phyloP scores from a whole-genome alignment of 345 rosid genomes.

The Limnanthes douglasii region DNA sequence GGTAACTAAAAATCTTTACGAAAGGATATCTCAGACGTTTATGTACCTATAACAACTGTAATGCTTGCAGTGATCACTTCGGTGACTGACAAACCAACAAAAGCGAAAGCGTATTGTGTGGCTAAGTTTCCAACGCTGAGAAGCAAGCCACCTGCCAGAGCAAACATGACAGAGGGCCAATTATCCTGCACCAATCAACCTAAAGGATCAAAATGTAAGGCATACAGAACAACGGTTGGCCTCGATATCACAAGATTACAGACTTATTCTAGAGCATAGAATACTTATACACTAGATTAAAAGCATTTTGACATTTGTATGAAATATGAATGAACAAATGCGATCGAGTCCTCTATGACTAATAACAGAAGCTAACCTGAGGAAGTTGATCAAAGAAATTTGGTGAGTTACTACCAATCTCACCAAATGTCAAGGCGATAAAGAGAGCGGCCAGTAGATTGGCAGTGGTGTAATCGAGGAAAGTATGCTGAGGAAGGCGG shows the following conservation, averaged over 20 bases:
- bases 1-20: neutral
- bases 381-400: slow-evolving; percentile 56
- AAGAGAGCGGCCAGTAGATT: slow-evolving; percentile 62
- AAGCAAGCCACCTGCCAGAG: slow-evolving; percentile 65
- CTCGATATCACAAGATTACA: too few species aligned
- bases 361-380: slow-evolving; percentile 22
- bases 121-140: slow-evolving; percentile 71
- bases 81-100: slow-evolving; percentile 66
- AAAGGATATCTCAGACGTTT: neutral
- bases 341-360: too few species aligned
- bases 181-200: slow-evolving; percentile 70
- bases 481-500: slow-evolving; percentile 86
- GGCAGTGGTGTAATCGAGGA: slow-evolving; percentile 71
- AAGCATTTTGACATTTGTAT: neutral
- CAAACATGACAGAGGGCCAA: slow-evolving; percentile 62
- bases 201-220: too few species aligned
- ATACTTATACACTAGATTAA: neutral
- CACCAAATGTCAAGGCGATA: slow-evolving; percentile 74
- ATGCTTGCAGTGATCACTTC: slow-evolving; percentile 67
- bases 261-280: neutral
- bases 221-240: too few species aligned
- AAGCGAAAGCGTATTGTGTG: slow-evolving; percentile 74
- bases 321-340: too few species aligned
- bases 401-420: slow-evolving; percentile 38
- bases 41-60: slow-evolving; percentile 62